Base-by-base conservation (phyloP, 2,329 filamentous ascomycete genomes). In the Clonostachys byssicola region DNA sequence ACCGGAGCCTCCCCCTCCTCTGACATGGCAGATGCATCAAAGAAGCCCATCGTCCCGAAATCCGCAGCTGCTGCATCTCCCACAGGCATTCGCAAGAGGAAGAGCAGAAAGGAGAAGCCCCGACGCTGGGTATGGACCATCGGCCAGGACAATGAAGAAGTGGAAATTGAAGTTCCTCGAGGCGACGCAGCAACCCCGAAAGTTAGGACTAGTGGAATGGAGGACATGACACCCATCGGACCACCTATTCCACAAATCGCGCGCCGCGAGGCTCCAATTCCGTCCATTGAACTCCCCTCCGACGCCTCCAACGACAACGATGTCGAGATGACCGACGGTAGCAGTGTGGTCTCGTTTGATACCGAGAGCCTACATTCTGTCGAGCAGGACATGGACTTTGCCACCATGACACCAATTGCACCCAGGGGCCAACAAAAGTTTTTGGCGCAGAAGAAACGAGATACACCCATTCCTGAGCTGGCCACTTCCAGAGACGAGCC, bases 81-180 rank as follows among this genome's bases (percentile, higher is more conserved):
- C 0, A 64, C 66, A 1, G 73, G 73, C 3, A 66, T 78, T 43
- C 71, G 73, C n/a, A 83, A 81, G 59, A 68, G 74, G 10, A 80
- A 73, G 59, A 64, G 40, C 51, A 60, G 66, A 34, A 71, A 69
- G 57, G 81, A 85, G 53, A 84, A 81, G 72, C 83, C 78, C 62
- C 69, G 81, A 12, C 75, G 75, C 40, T 85, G 81, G 82, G 77
- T 82, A 35, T 85, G 82, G 82, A 85, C 82, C 2, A 83, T 86
- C 41, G 78, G 75, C 4, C 72, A 74, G 49, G 77, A 78, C 2
- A 73, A 67, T 3, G 68, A 66, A 7, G 65, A 72, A 13, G 66
- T 70, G 13, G 66, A 72, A 43, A 66, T 70, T 47, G 64, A 68
- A 34, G 60, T 72, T 5, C 70, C 60, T 60, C 14, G 63, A 65